Conservation (phyloP, 1,284 basidiomycete species). For the Waitea zeae region DNA sequence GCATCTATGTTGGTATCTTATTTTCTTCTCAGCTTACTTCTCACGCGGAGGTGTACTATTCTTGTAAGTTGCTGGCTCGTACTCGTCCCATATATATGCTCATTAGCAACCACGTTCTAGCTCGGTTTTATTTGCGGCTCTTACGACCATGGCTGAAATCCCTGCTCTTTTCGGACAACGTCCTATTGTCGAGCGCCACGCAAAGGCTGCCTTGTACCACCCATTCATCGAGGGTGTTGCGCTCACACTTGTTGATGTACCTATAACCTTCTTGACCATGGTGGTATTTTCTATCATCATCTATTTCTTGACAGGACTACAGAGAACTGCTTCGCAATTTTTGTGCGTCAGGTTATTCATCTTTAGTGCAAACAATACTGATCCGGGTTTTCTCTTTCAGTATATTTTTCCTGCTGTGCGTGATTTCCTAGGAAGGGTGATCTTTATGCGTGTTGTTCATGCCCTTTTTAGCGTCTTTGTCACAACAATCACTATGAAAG, state of each 20-base stretch:
- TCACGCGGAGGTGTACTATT: conserved; percentile 66
- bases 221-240: conserved; percentile 52
- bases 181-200: conserved; percentile 48
- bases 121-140: conserved; percentile 32
- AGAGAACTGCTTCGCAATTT: conserved; percentile 33
- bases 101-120: conserved; percentile 14
- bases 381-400: conserved; percentile 13
- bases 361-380: too few relatives aligned
- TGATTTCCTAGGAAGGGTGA: background rate
- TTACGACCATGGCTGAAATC: conserved; percentile 55
- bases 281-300: conserved; percentile 34
- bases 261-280: conserved; percentile 37
- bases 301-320: conserved; percentile 50
- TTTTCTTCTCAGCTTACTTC: conserved; percentile 53
- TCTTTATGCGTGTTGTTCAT: conserved; percentile 1
- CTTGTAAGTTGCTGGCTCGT: conserved; percentile 36
- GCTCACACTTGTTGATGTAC: conserved; percentile 53
- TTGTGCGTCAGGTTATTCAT: too few relatives aligned
- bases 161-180: conserved; percentile 56
- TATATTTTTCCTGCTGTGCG: conserved; percentile 19
- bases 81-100: background rate
- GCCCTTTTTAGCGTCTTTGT: conserved; percentile 26
- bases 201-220: conserved; percentile 43
- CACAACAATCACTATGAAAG: conserved; percentile 30
- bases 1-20: too few relatives aligned